Evolutionary conservation across 768 basidiomycete species (phyloP), one percentile per base, ranked within the genome.

Genomic region (Lactarius trivialis): DNA sequence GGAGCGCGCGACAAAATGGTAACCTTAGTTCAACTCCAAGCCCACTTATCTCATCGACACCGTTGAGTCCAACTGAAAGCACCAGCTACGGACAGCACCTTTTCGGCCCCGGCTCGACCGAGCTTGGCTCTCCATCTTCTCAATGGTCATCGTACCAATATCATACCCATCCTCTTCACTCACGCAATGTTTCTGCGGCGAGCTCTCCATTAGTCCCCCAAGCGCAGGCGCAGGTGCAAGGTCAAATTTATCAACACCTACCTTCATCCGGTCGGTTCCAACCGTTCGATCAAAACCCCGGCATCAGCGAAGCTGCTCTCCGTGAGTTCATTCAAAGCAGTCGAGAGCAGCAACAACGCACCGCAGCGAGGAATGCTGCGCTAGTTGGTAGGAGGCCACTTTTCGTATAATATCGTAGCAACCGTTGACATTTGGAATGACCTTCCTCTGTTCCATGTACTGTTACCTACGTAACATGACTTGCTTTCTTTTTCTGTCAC

Each of bases 321-420:
- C 80, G 89, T 62, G 87, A 89, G 65, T 82, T 91, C 60, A 88
- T 91, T 58, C 83, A 83, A 70, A 80, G 81, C 28, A 89, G 85
- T 70, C 82, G 85, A 57, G 85, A 86, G 52, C 81, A 82, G 55
- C 79, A 78, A 24, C 73, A 68, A 52, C 65, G 69, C 15, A 55
- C 48, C 72, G 59, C 72, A 71, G 58, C 68, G 67, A 67, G 70
- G 67, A 73, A 68, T 56, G 69, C 62, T 41, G 64, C 55, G 66
- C 43, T 76, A 64, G 70, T 76, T 76, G 82, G 82, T 83, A 81
- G 73, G 81, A 78, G 70, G 64, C 71, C 77, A 74, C 72, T 77
- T 64, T 73, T 74, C 69, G 75, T 77, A 67, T 78, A 70, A 79
- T 61, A 55, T 63, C 69, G 69, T 69, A 69, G 71, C 73, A 56